These are phyloP conservation scores for Artemisia tridentata DNA, from an alignment of 129 eudicot genomes.

Conservation along the genomic window DNA sequence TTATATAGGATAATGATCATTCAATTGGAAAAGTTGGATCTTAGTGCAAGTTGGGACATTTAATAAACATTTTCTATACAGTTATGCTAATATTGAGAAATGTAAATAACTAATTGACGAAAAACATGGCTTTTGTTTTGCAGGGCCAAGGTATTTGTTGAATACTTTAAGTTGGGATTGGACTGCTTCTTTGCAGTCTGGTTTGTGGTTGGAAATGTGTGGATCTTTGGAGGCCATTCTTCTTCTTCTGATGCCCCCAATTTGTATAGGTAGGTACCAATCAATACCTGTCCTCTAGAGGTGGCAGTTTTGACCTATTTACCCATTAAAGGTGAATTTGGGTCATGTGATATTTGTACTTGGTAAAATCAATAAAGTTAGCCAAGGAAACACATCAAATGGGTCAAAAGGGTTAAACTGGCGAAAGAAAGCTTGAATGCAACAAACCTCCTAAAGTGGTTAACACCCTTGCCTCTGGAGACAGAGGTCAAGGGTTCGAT, in stretches of 20 bases:
- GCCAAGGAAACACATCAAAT: neutral
- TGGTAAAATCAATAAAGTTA: too few species aligned
- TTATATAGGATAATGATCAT: neutral
- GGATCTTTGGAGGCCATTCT: constrained; percentile 97
- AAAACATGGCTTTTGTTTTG: constrained; percentile 1
- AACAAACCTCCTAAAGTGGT: too few species aligned
- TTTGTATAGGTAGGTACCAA: constrained; percentile 86
- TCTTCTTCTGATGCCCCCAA: constrained; percentile 83
- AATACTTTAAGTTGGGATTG: constrained; percentile 85
- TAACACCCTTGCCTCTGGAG: too few species aligned
- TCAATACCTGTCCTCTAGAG: neutral
- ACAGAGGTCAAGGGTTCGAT: too few species aligned
- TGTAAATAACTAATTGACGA: neutral
- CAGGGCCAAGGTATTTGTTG: constrained; percentile 72
- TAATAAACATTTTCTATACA: neutral
- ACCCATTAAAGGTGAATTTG: neutral
- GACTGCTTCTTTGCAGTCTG: constrained; percentile 99
- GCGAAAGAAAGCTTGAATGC: too few species aligned
- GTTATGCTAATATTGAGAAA: constrained; percentile 19
- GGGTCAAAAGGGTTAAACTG: neutral
- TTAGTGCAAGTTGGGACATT: neutral
- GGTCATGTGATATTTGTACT: too few species aligned
- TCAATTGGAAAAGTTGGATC: neutral
- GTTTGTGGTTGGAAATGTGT: constrained; percentile 97
- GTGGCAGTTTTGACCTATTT: neutral